phyloP scores from a whole-genome alignment of 176 grass and related monocot genomes.

The Bromus sterilis region DNA sequence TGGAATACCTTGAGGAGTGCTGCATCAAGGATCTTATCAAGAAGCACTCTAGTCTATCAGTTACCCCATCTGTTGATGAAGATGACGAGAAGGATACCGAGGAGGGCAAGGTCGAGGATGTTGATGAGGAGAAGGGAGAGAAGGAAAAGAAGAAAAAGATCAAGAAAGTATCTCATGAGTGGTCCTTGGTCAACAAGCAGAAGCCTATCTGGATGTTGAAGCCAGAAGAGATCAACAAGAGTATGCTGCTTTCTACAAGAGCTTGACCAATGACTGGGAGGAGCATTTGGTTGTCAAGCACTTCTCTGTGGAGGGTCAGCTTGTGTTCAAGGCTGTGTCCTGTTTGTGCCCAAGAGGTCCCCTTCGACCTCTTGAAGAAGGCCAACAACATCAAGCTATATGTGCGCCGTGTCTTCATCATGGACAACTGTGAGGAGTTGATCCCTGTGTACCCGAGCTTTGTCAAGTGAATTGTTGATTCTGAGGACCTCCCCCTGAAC shows the following conservation, averaged over 20 bases:
- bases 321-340: conserved; percentile 73
- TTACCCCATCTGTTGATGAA: conserved; percentile 82
- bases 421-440: conserved; percentile 63
- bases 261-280: conserved; percentile 84
- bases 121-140: too few relatives aligned
- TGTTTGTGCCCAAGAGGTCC: conserved; percentile 73
- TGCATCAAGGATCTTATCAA: conserved; percentile 78
- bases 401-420: too few relatives aligned
- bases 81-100: too few relatives aligned
- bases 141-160: too few relatives aligned
- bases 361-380: conserved; percentile 83
- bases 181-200: conserved; percentile 62
- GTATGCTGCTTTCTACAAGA: conserved; percentile 85
- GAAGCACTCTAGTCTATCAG: conserved; percentile 87
- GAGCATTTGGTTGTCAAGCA: conserved; percentile 71
- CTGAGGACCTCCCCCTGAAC: conserved; percentile 61
- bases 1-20: conserved; percentile 81
- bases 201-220: conserved; percentile 84
- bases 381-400: too few relatives aligned
- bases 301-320: conserved; percentile 84
- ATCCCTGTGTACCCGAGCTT: conserved; percentile 54
- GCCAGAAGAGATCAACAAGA: conserved; percentile 80
- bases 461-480: conserved; percentile 54
- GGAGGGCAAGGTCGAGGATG: too few relatives aligned
- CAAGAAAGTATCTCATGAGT: too few relatives aligned